Conservation (phyloP, 176 grass and related monocot genomes). For the Rhynchospora pubera region DNA sequence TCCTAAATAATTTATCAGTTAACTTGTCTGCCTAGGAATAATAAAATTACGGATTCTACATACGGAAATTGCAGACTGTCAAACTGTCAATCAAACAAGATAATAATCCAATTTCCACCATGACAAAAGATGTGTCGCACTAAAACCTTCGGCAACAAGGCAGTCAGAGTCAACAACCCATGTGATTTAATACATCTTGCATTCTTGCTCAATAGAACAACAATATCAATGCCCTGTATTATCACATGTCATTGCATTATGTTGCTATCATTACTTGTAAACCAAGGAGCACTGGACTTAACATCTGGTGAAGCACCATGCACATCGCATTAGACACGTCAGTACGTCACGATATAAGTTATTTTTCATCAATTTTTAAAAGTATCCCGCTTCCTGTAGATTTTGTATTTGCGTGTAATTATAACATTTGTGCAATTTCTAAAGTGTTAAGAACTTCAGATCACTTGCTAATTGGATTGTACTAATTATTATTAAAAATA, state of each 20-base stretch:
- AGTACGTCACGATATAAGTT: too few relatives aligned
- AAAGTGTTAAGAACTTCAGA: too few relatives aligned
- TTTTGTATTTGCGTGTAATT: too few relatives aligned
- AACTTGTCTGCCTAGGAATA: neutral
- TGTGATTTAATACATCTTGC: neutral
- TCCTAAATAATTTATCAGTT: neutral
- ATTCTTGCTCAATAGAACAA: neutral
- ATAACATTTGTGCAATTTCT: too few relatives aligned
- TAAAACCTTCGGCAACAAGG: neutral
- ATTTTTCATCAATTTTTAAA: too few relatives aligned
- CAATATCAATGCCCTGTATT: neutral
- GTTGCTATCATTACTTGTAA: neutral
- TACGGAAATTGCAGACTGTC: neutral
- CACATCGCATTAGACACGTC: too few relatives aligned
- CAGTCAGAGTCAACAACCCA: neutral
- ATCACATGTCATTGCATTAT: neutral
- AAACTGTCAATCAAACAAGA: neutral
- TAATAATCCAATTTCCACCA: neutral
- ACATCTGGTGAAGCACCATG: too few relatives aligned
- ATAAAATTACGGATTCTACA: neutral
- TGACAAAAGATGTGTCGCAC: neutral
- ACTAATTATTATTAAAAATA: too few relatives aligned
- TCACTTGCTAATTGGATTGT: too few relatives aligned
- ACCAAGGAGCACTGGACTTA: too few relatives aligned
- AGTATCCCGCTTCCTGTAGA: too few relatives aligned